phyloP scores from a whole-genome alignment of 768 basidiomycete genomes.

The Hortiboletus campestris region DNA sequence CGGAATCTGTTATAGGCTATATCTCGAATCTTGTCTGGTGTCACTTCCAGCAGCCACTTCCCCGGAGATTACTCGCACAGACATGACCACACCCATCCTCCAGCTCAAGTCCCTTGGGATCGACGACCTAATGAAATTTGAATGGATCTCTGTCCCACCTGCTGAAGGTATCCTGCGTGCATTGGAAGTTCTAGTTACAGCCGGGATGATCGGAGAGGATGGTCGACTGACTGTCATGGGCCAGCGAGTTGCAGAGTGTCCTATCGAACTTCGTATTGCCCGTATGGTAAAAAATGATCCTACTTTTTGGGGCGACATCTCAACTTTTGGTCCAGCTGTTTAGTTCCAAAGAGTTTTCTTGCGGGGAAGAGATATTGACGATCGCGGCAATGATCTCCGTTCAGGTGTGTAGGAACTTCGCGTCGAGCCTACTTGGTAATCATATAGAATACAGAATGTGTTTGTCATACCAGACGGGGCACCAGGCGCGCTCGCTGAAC shows the following conservation, averaged over 20 bases:
- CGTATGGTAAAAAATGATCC: slow-evolving; percentile 66
- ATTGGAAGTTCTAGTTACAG: slow-evolving; percentile 74
- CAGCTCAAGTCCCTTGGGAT: slow-evolving; percentile 95
- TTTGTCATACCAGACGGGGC: slow-evolving; percentile 89
- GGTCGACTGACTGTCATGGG: slow-evolving; percentile 77
- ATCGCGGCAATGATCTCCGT: slow-evolving; percentile 95
- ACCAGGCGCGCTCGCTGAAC: slow-evolving; percentile 80
- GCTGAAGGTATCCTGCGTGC: slow-evolving; percentile 83
- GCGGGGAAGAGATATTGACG: slow-evolving; percentile 93
- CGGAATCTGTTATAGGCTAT: slow-evolving; percentile 91
- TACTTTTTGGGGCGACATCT: not conserved
- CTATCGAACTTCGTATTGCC: slow-evolving; percentile 90
- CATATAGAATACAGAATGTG: slow-evolving; percentile 57
- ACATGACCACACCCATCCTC: slow-evolving; percentile 87
- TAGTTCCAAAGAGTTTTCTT: slow-evolving; percentile 77
- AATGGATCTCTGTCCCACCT: slow-evolving; percentile 90
- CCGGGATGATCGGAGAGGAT: slow-evolving; percentile 83
- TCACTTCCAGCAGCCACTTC: slow-evolving; percentile 67
- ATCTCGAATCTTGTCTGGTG: slow-evolving; percentile 61
- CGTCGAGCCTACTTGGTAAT: not conserved
- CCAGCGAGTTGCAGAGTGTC: slow-evolving; percentile 88
- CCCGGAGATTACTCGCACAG: slow-evolving; percentile 88
- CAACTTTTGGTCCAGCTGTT: slow-evolving; percentile 59
- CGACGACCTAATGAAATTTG: slow-evolving; percentile 93
- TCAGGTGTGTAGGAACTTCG: slow-evolving; percentile 51